Base-by-base conservation (phyloP, 148 eudicot species). In the Salicornia ramosissima region DNA sequence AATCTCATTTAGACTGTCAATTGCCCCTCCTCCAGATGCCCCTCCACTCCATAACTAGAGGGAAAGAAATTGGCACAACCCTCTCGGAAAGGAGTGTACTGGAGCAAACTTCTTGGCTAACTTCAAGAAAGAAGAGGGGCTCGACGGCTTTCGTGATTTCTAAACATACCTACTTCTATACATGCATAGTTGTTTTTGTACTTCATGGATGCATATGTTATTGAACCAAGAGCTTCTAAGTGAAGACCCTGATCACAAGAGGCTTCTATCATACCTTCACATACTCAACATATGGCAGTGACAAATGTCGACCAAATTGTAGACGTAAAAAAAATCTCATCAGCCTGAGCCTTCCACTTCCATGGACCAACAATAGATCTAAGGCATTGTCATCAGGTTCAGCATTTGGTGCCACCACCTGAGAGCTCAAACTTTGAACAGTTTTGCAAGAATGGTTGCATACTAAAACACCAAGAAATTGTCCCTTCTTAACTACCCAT, bases 391-490 rank as follows among this genome's bases (percentile, higher is more conserved):
- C 97, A 84, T 94, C 99, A 74, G 82, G 92, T 72, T 87, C 92
- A 55, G 99, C 99, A 78, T 84, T 83, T 24, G 97, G 99, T 47
- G 97, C 99, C 78, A 94, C 89, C 70, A 88, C 96, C 73, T 90
- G 99, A 72, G 92, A 86, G 61, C 95, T 90, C 85, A 92, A 75
- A 84, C 96, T 80, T 72, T 94, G 99, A 74, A 94, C 99, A 26
- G 99, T 90, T 80, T 81, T 94, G 78, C 99, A 94, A 9, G 97
- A 76, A 84, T 94, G 99, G 73, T 94, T 94, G 81, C 99, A 94
- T 13, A 88, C 97, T 67, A 94, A 69, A 56, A 94, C 81, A 64
- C 97, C 99, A 75, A 94, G 88, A 81, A 88, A 88, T 15, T 74
- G 85, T 47, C 97, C 97, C 74, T 90, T 94, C 19, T 75, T 56